phyloP scores from a whole-genome alignment of 208 protist genomes.

The Naegleria lovaniensis region DNA sequence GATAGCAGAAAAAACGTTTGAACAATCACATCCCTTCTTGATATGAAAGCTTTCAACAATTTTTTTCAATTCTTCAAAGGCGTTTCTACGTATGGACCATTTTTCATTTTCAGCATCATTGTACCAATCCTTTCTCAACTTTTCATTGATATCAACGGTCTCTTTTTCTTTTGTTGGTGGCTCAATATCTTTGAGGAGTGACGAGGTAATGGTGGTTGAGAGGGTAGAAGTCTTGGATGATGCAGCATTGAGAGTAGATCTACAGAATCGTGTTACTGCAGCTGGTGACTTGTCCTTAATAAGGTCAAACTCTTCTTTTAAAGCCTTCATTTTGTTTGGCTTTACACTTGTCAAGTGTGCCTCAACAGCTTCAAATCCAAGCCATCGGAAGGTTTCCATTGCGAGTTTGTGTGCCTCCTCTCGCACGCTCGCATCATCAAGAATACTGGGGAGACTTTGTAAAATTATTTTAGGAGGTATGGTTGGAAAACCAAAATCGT shows the following conservation, averaged over 20 bases:
- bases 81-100: background rate
- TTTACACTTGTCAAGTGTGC: background rate
- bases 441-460: background rate
- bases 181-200: background rate
- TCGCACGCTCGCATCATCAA: background rate
- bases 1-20: background rate
- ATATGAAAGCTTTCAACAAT: background rate
- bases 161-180: background rate
- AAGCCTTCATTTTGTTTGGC: background rate
- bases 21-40: background rate
- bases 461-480: background rate
- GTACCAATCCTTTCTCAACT: constrained; percentile 15
- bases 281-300: background rate
- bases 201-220: background rate
- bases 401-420: background rate
- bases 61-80: background rate
- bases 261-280: background rate
- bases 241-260: background rate
- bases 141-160: background rate
- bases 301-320: background rate
- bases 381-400: background rate
- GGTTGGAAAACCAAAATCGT: background rate
- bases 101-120: background rate
- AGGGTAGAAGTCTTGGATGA: too few species aligned
- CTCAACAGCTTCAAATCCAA: background rate